Evolutionary conservation across 148 eudicot species (phyloP), one percentile per base, ranked within the genome.

Genomic region (Agrostemma githago): DNA sequence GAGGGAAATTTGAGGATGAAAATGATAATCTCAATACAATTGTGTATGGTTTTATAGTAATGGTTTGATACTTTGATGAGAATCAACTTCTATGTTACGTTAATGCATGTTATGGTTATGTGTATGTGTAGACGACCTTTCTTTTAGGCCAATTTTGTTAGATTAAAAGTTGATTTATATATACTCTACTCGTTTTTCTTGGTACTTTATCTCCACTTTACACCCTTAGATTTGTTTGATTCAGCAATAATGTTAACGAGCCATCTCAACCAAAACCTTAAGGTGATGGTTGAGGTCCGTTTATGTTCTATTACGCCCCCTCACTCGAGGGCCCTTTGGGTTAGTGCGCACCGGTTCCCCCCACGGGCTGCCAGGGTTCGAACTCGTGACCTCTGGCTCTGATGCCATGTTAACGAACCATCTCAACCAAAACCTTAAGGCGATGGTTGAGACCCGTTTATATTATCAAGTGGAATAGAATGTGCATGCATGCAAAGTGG

Each of bases 121-220:
- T 12, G 15, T 51, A 4, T 26, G 34, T 26, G 56, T 51, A 51
- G 46, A 69, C 81, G 46, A 69, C 81, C 77, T 56, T 62, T 39
- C 61, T 70, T 73, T 73, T 5, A 64, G 66, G 76, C 59, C 70
- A 48, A 72, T 15, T 41, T 65, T 62, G 10, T 62, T 21, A 37
- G 71, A 26, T 58, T 26, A 26, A 42, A 78, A 65, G 70, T 73
- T 54, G 43, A 9, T 51, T 51, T 60, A 1, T 20, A 14, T 8
- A 20, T 48, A 43, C 53, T 72, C 65, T 72, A 59, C 65, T 57
- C 74, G 59, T 65, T n/a, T 51, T 51, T 64, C 4, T 51, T 62
- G 26, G 26, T 62, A 34, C 62, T 44, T 34, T 42, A 51, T 63
- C 73, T 59, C 10, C 26, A 56, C 38, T 26, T 72, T 26, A 78